A percentile compares a stretch with the other conserved stretches of the same genome.
These are phyloP conservation scores for Starmerella cellae DNA, from an alignment of 805 yeast genomes.

Conservation along the genomic window DNA sequence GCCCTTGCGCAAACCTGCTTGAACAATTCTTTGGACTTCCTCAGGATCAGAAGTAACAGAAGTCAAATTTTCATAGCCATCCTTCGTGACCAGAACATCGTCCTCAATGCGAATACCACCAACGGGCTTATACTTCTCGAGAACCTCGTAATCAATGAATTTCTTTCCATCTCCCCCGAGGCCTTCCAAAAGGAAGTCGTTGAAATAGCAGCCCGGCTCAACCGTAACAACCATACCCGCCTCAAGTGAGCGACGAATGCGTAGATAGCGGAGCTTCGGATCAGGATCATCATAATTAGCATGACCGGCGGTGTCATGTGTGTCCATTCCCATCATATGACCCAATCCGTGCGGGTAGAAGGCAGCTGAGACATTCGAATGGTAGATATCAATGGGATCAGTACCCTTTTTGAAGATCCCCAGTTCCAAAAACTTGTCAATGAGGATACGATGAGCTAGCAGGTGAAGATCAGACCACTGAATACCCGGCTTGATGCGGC, in stretches of 20 bases:
- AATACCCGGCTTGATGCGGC: slow-evolving; percentile 65
- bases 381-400: slow-evolving; percentile 52
- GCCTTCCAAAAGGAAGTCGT: slow-evolving; percentile 56
- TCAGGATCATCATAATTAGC: slow-evolving; percentile 78
- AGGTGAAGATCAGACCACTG: slow-evolving; percentile 77
- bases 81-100: slow-evolving; percentile 64
- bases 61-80: slow-evolving; percentile 72
- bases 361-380: slow-evolving; percentile 56
- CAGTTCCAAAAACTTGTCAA: slow-evolving; percentile 52
- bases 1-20: slow-evolving; percentile 42
- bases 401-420: slow-evolving; percentile 52
- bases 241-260: slow-evolving; percentile 62
- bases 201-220: slow-evolving; percentile 91
- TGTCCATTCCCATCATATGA: slow-evolving; percentile 84
- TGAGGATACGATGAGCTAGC: slow-evolving; percentile 63
- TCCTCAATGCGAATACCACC: slow-evolving; percentile 99
- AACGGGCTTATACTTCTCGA: slow-evolving; percentile 67
- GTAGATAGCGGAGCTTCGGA: slow-evolving; percentile 59
- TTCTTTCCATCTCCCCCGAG: slow-evolving; percentile 28
- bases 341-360: slow-evolving; percentile 96
- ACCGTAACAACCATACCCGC: slow-evolving; percentile 80
- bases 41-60: slow-evolving; percentile 72
- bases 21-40: slow-evolving; percentile 66
- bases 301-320: slow-evolving; percentile 88
- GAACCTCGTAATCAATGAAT: slow-evolving; percentile 49